Evolutionary conservation across 495 filamentous ascomycete species (phyloP), one percentile per base, ranked within the genome.

Genomic region (Trichoderma orchidacearum): DNA sequence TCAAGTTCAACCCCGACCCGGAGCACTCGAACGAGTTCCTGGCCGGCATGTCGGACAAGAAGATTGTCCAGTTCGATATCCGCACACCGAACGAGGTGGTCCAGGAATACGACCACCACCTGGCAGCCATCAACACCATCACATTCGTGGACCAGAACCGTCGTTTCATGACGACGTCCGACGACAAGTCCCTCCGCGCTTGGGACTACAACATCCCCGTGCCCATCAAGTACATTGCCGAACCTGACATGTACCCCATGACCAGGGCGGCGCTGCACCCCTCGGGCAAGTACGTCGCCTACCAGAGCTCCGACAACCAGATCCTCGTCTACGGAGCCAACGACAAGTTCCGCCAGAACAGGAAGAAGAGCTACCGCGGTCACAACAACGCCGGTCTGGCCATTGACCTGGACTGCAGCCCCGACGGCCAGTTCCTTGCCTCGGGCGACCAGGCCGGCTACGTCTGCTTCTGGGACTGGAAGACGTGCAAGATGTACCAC

Each of bases 391-490:
- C 91, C 1, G 93, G 93, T 13, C 95, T 95, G 65, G 90, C 86
- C 27, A 87, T 96, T 62, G 93, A 95, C 62, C 76, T 98, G 51
- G 84, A 83, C 35, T 85, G 91, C 68, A 87, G 82, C 56, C 93
- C 93, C 1, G 93, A 96, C 64, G 93, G 93, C 3, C 86, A 91
- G 64, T 90, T 96, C 65, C 75, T 97, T 53, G 82, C 77, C 12
- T 85, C 79, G 31, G 93, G 93, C 55, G 94, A 97, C 67, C 85
- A 77, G 35, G 90, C 77, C 35, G 93, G 93, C 23, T 96, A 80
- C 62, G 83, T 92, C 45, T 96, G 88, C 69, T 96, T 95, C 73
- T 98, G 91, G 91, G 92, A 96, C 68, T 97, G 88, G 83, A 98
- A 97, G 81, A 96, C 89, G 34, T 90, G 91, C 63, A 97, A 95